Conservation (phyloP, 2,329 filamentous ascomycete species). For the Colletotrichum phormii region DNA sequence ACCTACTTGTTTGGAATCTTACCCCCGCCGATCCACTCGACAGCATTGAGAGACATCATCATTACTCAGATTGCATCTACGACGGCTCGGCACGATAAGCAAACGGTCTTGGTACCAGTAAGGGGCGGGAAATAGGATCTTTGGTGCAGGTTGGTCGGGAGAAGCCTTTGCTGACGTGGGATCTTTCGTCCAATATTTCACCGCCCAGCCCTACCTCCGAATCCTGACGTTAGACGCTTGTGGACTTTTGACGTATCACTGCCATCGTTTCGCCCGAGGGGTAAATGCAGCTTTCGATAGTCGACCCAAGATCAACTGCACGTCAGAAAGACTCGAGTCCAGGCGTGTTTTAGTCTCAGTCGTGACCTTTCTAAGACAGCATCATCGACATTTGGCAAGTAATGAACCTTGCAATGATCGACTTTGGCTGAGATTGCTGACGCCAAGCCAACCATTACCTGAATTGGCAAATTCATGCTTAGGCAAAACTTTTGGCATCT, state of each 20-base stretch:
- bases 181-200: neutral
- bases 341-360: neutral
- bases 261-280: too few relatives aligned
- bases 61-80: neutral
- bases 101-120: neutral
- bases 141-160: neutral
- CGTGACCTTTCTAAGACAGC: too few relatives aligned
- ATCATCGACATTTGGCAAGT: neutral
- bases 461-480: too few relatives aligned
- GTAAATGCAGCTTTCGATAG: neutral
- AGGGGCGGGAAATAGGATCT: neutral
- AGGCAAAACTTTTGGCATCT: neutral
- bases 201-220: neutral
- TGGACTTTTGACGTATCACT: neutral
- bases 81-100: neutral
- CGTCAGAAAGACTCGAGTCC: too few relatives aligned
- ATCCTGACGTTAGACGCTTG: conserved; percentile 5
- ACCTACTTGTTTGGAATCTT: too few relatives aligned
- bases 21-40: neutral
- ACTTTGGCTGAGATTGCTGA: neutral
- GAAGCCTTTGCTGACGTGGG: conserved; percentile 9
- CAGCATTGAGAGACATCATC: too few relatives aligned
- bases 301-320: neutral
- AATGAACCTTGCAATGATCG: neutral
- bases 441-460: neutral